Percentiles rank a stretch among this genome's conserved stretches.
These are phyloP conservation scores for Angophora floribunda DNA, from an alignment of 345 rosid species.

Conservation along the genomic window DNA sequence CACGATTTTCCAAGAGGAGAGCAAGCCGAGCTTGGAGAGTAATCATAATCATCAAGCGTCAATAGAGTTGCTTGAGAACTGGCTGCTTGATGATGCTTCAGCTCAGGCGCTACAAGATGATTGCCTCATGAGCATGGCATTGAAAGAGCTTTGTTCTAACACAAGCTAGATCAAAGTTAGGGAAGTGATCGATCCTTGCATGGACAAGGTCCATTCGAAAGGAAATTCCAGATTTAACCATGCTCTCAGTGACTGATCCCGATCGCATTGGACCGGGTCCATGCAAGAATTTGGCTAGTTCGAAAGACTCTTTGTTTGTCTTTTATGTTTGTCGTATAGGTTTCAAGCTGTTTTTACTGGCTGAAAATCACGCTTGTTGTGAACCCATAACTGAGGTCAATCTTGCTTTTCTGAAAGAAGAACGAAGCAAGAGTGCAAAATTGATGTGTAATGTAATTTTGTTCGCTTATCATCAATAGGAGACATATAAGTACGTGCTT, in stretches of 20 bases:
- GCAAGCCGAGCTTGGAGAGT: neutral
- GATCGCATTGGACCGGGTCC: neutral
- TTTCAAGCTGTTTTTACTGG: neutral
- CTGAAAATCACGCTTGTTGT: neutral
- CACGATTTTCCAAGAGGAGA: conserved; percentile 1
- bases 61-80: conserved; percentile 29
- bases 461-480: neutral
- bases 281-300: neutral
- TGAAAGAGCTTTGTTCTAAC: neutral
- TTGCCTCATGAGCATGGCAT: neutral
- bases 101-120: neutral
- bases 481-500: neutral
- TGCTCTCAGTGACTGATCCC: neutral
- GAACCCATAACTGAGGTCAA: neutral
- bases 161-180: neutral
- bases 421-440: neutral
- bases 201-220: neutral
- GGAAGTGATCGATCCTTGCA: neutral
- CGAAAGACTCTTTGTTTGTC: neutral
- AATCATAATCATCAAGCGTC: conserved; percentile 1
- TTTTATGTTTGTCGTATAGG: neutral
- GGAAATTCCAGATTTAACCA: neutral
- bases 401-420: neutral
- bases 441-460: neutral
- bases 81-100: conserved; percentile 29